Evolutionary conservation across 345 rosid genomes (phyloP), one percentile per base, ranked within the genome.

Genomic region (Passiflora organensis): DNA sequence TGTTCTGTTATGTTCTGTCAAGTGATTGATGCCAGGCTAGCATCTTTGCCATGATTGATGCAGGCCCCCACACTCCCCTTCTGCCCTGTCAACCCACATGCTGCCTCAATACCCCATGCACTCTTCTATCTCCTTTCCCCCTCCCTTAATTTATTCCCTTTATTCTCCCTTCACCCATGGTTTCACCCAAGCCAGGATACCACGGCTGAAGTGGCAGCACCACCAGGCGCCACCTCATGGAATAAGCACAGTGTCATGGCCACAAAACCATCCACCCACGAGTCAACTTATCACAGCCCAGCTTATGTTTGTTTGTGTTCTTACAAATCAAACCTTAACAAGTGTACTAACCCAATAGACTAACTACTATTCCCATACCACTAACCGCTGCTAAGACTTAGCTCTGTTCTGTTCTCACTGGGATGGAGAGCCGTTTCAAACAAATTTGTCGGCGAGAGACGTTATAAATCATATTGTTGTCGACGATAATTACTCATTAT

Each of bases 381-480:
- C 47, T n/a, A 16, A 60, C 38, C 12, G 36, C 48, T 21, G 53
- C 65, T 46, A 10, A 46, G 48, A n/a, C 64, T 63, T 50, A 43
- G 68, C 55, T 50, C 32, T 0, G 6, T 37, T 28, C 8, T 28
- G 34, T 15, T 19, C 28, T 15, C n/a, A n/a, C n/a, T n/a, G n/a
- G n/a, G 16, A 14, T 5, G 53, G 54, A 53, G 56, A 55, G 57
- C 82, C 81, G 75, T 78, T 80, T 64, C 60, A 45, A 70, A 63
- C 73, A 71, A 56, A 62, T 58, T 67, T 83, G 96, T 91, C 91
- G 91, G 96, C 97, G 57, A 76, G 66, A 70, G 69, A 72, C 77
- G 77, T 73, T 77, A 60, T 55, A 42, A 78, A 72, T 68, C 78
- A 76, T 67, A 45, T 43, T 69, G 37, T 37, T 36, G 36, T 46